A percentile compares a stretch with the other conserved stretches of the same genome.
These are phyloP conservation scores for Vitellaria paradoxa DNA, from an alignment of 179 eudicot species.

Conservation along the genomic window DNA sequence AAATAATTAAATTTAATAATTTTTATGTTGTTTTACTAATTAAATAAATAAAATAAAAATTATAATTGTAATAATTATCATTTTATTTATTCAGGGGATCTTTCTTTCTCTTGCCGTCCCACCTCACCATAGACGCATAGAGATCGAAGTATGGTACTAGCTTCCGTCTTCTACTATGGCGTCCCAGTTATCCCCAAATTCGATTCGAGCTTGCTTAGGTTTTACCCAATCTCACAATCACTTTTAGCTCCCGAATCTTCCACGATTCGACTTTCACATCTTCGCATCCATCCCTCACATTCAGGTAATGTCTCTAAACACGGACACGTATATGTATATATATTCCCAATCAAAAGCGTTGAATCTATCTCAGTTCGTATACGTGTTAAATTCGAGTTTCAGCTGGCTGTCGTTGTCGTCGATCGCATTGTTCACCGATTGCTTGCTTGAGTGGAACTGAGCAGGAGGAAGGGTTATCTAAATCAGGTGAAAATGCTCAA, in stretches of 20 bases:
- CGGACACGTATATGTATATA: not conserved
- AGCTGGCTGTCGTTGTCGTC: constrained; percentile 24
- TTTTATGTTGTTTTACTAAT: too few relatives aligned
- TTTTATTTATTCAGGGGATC: not conserved
- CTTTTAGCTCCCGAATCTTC: constrained; percentile 16
- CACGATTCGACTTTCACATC: constrained; percentile 17
- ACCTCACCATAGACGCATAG: not conserved
- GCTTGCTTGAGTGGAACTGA: constrained; percentile 42
- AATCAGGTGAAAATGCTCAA: constrained; percentile 37
- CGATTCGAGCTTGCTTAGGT: constrained; percentile 19
- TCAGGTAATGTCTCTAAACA: constrained; percentile 20
- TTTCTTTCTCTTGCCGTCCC: not conserved
- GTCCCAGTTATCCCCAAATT: constrained; percentile 21
- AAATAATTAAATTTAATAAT: too few relatives aligned
- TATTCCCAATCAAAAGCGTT: not conserved
- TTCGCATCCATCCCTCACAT: constrained; percentile 5
- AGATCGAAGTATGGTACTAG: constrained; percentile 28
- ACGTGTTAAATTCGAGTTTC: constrained; percentile 6
- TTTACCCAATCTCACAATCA: constrained; percentile 18
- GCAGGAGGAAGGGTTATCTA: constrained; percentile 52
- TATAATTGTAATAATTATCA: too few relatives aligned
- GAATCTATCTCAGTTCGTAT: not conserved
- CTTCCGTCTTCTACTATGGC: constrained; percentile 31
- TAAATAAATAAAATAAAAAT: too few relatives aligned
- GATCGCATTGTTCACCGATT: constrained; percentile 16